Base-by-base conservation (phyloP, 345 rosid species). In the Litchi chinensis region DNA sequence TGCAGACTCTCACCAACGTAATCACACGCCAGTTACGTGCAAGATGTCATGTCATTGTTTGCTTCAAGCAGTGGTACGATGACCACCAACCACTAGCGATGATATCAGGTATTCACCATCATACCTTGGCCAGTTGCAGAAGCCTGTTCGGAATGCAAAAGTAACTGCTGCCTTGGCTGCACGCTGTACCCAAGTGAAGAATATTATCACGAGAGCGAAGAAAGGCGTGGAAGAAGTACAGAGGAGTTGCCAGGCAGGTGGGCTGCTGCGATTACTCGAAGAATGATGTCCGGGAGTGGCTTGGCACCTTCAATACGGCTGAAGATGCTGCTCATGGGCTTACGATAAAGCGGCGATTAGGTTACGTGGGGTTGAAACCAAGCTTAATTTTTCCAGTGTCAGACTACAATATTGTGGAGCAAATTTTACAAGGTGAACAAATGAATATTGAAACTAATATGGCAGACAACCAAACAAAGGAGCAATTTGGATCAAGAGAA, bases 171-270 rank as follows among this genome's bases (percentile, higher is more conserved):
- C 57, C 10, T 8, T 52, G 18, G 57, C 57, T 52, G 57, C 57
- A 4, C 4, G 4, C 57, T 52, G 13, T 52, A 8, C 19, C 57
- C 5, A 19, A 2, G 1, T 8, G 57, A 5, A 4, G 19, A 52
- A 2, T 26, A 26, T 26, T 37, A 68, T 1, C 22, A 76, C 19
- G n/a, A 48, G 9, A n/a, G 57, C n/a, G 50, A 59, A 77, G 67
- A 52, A 66, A 37, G 52, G 48, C 50, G 68, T 62, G 44, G 77
- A 81, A 37, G 19, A 72, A 74, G 54, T 84, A 76, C 75, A 79
- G 85, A 57, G 86, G 87, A 62, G 87, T 84, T 24, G 56, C 77
- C 76, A 79, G 84, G 87, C 21, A 84, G 82, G 71, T 83, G 84
- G 85, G 85, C 83, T 5, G 83, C 83, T 44, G 85, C 83, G 85